Conservation (phyloP, 164 flowering plant genomes). For the Umbellularia californica region DNA sequence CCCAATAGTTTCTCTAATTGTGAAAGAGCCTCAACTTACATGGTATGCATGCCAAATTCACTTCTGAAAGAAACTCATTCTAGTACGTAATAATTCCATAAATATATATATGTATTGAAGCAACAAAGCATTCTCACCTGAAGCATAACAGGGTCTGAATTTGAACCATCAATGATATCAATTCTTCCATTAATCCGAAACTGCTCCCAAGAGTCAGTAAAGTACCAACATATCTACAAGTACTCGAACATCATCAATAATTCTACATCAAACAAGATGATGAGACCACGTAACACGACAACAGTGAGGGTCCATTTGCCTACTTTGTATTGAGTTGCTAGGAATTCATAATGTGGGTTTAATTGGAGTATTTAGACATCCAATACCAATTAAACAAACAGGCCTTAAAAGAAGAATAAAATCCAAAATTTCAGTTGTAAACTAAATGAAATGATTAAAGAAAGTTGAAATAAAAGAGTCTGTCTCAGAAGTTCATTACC, state of each 20-base stretch:
- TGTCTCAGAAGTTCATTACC: conserved; percentile 43
- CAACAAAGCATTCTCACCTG: conserved; percentile 39
- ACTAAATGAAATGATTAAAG: neutral
- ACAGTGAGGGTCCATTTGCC: neutral
- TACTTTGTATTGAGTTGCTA: too few species aligned
- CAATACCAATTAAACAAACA: too few species aligned
- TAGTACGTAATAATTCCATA: too few species aligned
- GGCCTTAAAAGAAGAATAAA: neutral
- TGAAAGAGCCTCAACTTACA: too few species aligned
- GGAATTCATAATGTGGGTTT: too few species aligned
- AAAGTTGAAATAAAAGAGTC: neutral
- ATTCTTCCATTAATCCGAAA: conserved; percentile 73
- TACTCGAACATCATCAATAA: neutral
- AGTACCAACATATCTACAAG: conserved; percentile 89
- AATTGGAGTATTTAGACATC: too few species aligned
- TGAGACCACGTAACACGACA: neutral
- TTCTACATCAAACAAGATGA: neutral
- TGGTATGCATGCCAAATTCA: too few species aligned
- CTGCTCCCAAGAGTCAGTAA: conserved; percentile 96
- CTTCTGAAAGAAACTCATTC: too few species aligned
- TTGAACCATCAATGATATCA: conserved; percentile 61
- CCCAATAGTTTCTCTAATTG: too few species aligned
- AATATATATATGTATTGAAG: neutral
- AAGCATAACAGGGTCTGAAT: conserved; percentile 56
- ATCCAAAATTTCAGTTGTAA: neutral